Percentiles rank a stretch among this genome's conserved stretches.
phyloP scores from a whole-genome alignment of 2,329 filamentous ascomycete species.

The Akanthomyces uredinophilus region DNA sequence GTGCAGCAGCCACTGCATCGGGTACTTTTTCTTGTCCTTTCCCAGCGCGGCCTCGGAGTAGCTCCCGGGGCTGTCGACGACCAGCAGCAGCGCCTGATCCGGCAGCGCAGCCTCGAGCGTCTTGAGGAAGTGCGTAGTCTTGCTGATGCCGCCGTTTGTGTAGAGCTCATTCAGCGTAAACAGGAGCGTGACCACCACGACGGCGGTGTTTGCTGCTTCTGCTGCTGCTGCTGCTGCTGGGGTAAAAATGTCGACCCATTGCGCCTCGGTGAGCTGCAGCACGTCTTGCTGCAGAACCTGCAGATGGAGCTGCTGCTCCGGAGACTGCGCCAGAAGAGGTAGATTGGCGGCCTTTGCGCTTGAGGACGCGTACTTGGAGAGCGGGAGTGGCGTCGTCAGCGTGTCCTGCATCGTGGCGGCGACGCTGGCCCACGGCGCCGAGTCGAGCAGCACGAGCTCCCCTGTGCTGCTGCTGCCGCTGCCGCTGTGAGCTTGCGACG shows the following conservation, averaged over 20 bases:
- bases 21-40: slow-evolving; percentile 62
- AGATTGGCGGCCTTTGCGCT: slow-evolving; percentile 39
- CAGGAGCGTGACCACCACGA: slow-evolving; percentile 68
- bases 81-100: slow-evolving; percentile 64
- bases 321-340: slow-evolving; percentile 36
- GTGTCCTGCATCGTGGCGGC: slow-evolving; percentile 51
- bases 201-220: slow-evolving; percentile 28
- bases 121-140: slow-evolving; percentile 72
- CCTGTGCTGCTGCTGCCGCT: slow-evolving; percentile 12
- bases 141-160: slow-evolving; percentile 63
- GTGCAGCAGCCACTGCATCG: slow-evolving; percentile 90
- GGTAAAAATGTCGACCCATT: slow-evolving; percentile 26
- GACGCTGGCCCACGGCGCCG: slow-evolving; percentile 69
- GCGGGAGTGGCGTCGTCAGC: slow-evolving; percentile 46
- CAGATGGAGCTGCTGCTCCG: slow-evolving; percentile 33
- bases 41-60: slow-evolving; percentile 79
- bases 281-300: slow-evolving; percentile 46
- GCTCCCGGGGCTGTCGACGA: slow-evolving; percentile 89
- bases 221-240: background rate
- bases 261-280: slow-evolving; percentile 34
- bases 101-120: slow-evolving; percentile 55
- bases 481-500: background rate
- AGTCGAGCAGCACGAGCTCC: slow-evolving; percentile 66
- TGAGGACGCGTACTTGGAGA: slow-evolving; percentile 50
- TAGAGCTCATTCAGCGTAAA: slow-evolving; percentile 98